Conservation (phyloP, 306 rosid species). For the Urtica urens region DNA sequence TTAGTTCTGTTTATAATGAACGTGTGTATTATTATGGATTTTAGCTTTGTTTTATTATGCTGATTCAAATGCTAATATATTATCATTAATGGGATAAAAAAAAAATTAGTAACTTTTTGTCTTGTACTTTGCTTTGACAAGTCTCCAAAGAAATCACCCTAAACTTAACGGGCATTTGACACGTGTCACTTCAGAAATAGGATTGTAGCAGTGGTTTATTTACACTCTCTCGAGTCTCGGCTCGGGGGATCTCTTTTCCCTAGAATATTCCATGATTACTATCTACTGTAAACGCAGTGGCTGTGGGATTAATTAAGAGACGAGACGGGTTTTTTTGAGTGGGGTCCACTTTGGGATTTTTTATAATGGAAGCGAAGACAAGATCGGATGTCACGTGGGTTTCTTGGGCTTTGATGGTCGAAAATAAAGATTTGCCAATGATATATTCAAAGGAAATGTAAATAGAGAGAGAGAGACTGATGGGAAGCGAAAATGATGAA, state of each 20-base stretch:
- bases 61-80: too few relatives aligned
- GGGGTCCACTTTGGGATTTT: neutral
- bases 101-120: too few relatives aligned
- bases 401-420: conserved; percentile 12
- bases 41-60: too few relatives aligned
- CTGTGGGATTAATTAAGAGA: conserved; percentile 7
- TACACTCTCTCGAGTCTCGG: neutral
- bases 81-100: too few relatives aligned
- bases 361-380: neutral
- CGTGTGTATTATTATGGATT: too few relatives aligned
- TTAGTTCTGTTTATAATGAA: too few relatives aligned
- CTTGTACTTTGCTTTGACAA: conserved; percentile 4
- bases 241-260: conserved; percentile 6
- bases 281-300: conserved; percentile 32
- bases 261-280: conserved; percentile 28
- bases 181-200: conserved; percentile 23
- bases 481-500: conserved; percentile 17
- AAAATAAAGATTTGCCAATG: conserved; percentile 33
- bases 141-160: too few relatives aligned
- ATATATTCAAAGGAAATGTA: conserved; percentile 7
- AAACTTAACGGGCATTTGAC: conserved; percentile 23
- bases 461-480: conserved; percentile 13
- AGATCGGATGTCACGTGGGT: neutral
- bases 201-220: conserved; percentile 24
- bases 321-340: neutral